Base-by-base conservation (phyloP, 2,329 filamentous ascomycete genomes). In the Ceratocystis alfenasii region DNA sequence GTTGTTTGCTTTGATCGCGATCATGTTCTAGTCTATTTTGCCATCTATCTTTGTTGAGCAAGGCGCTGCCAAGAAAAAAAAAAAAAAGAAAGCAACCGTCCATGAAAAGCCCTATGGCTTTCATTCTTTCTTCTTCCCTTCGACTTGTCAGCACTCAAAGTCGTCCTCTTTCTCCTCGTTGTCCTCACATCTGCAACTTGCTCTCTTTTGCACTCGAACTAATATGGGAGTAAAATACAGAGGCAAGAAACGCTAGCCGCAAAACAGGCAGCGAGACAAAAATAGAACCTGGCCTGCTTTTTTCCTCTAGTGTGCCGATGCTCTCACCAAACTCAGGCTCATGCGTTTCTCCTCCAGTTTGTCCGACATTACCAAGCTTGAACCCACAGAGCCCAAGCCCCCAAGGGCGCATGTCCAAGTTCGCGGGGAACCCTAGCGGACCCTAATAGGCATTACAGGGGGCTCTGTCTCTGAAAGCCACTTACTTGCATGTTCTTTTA, bases 401-500 rank as follows among this genome's bases (percentile, higher is more conserved):
- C 33, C 33, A 36, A 15, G 46, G 5, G 5, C 36, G 12, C 36
- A 41, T 41, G 36, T 15, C 36, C 20, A 25, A 25, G 48, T 22
- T 50, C 20, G 10, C 12, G 36, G 36, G 36, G 22, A 22, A 50
- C 48, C 17, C 48, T 50, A 22, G 5, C 0, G 1, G 2, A 50
- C 48, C 48, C 48, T 50, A 50, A 50, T 20, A 3, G 4, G 0
- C 2, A 22, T 10, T 20, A 20, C 48, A 50, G 22, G 45, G n/a
- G n/a, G 10, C 20, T 10, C 5, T 22, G 46, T n/a, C 45, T 48
- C 17, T 6, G 17, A 2, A 20, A 10, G 15, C 5, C 36, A 12
- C 36, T 41, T 41, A 12, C 36, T 41, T 41, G 10, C 36, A 22
- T 22, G 5, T 1, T 15, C 22, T 8, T 57, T 73, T 75, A 85